Percentiles rank a stretch among this genome's conserved stretches.
These are phyloP conservation scores for Coemansia furcata DNA, from an alignment of 192 early-diverging fungal species.

Conservation along the genomic window DNA sequence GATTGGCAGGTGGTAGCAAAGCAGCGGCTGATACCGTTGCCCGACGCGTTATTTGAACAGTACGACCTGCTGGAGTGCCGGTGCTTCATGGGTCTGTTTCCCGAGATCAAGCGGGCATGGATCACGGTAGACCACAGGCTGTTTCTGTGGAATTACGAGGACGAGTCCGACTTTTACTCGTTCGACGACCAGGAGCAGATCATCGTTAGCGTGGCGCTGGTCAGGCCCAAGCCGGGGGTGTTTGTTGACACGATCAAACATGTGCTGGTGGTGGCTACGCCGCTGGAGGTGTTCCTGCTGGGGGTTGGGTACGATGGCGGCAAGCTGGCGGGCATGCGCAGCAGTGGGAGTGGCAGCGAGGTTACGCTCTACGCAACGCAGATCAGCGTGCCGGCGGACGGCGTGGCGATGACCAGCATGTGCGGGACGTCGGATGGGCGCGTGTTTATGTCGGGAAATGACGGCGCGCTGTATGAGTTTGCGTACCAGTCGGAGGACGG, in stretches of 20 bases:
- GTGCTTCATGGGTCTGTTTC: constrained; percentile 87
- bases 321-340: constrained; percentile 16
- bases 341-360: constrained; percentile 30
- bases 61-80: constrained; percentile 73
- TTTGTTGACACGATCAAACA: constrained; percentile 83
- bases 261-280: constrained; percentile 85
- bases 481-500: constrained; percentile 82
- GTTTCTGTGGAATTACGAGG: constrained; percentile 90
- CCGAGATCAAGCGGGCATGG: constrained; percentile 88
- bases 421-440: constrained; percentile 76
- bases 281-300: constrained; percentile 77
- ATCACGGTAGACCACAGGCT: constrained; percentile 86
- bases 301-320: constrained; percentile 60
- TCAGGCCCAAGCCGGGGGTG: constrained; percentile 70
- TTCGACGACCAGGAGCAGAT: constrained; percentile 88
- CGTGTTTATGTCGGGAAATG: constrained; percentile 86
- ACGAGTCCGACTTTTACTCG: constrained; percentile 66
- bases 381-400: constrained; percentile 75
- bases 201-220: constrained; percentile 81
- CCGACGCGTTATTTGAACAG: constrained; percentile 71
- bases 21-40: constrained; percentile 66
- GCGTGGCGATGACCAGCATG: constrained; percentile 77
- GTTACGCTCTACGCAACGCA: constrained; percentile 78
- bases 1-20: constrained; percentile 58
- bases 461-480: constrained; percentile 86